Base-by-base conservation (phyloP, 208 protist species). In the Trypanosoma melophagium region DNA sequence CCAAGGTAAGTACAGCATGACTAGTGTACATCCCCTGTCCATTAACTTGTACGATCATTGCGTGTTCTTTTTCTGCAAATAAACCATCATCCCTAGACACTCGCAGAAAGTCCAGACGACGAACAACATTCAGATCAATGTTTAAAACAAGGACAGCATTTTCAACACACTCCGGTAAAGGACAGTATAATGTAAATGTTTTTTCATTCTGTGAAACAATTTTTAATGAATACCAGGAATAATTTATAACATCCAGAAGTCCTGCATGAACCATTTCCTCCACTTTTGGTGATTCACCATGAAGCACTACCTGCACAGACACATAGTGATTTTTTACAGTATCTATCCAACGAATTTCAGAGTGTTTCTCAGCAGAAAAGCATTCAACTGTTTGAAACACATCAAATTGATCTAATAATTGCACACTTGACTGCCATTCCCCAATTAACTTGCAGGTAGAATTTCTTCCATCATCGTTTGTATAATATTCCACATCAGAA, bases 331-430 rank as follows among this genome's bases (percentile, higher is more conserved):
- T 41, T 40, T 49, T 12, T 9, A 69, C 50, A 52, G 3, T 50
- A 51, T 61, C 53, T 38, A 24, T 3, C 63, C 53, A 60, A 22
- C 63, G 63, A 59, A 69, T 40, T 38, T 69, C 63, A 13, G 44
- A 35, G 44, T 10, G 16, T 9, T 31, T 69, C 8, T 53, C 16
- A 38, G 28, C 17, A 7, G 51, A 51, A 53, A 35, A 31, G 40
- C 45, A 60, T 17, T 58, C 51, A 16, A 59, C 63, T 22, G 19
- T 42, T 54, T 54, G 54, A 53, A 69, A 69, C 8, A 24, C 0
- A 31, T 24, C 24, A 54, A 69, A 69, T 35, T 60, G 13, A 7
- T 24, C 25, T 16, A 69, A 53, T n/a, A 69, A 44, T 16, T 69
- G 40, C 16, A 47, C 0, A 24, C 63, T 50, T 22, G 63, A 52